These are phyloP conservation scores for Chaetomium sp. DNA, from an alignment of 2,329 filamentous ascomycete species.

Conservation along the genomic window DNA sequence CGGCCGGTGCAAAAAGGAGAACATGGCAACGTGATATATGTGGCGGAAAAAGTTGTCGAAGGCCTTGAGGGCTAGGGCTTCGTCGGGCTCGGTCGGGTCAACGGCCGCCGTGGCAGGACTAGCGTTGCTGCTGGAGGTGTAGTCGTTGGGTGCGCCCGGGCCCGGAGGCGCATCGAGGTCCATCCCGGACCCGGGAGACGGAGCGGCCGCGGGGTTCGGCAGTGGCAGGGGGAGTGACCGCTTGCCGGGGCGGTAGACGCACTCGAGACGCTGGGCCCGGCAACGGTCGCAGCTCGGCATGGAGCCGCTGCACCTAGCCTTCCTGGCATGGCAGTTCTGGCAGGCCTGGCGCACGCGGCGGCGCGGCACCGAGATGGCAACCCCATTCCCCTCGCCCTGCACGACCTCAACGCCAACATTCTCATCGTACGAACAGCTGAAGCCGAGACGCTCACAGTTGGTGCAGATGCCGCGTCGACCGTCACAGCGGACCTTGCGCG, in stretches of 20 bases:
- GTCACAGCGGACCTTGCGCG: slow-evolving; percentile 62
- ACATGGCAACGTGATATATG: slow-evolving; percentile 61
- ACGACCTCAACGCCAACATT: slow-evolving; percentile 37
- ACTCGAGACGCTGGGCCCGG: slow-evolving; percentile 56
- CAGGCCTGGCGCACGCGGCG: slow-evolving; percentile 61
- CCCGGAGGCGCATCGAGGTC: slow-evolving; percentile 29
- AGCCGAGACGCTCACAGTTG: slow-evolving; percentile 61
- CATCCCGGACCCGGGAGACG: slow-evolving; percentile 36
- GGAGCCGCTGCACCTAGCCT: slow-evolving; percentile 61
- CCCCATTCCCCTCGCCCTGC: slow-evolving; percentile 23
- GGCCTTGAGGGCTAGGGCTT: slow-evolving; percentile 53
- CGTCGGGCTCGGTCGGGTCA: slow-evolving; percentile 45
- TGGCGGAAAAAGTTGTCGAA: slow-evolving; percentile 62
- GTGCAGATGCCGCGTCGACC: slow-evolving; percentile 56
- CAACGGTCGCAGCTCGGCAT: slow-evolving; percentile 57
- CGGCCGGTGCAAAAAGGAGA: slow-evolving; percentile 60
- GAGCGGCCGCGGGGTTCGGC: slow-evolving; percentile 16
- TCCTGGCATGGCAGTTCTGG: slow-evolving; percentile 59
- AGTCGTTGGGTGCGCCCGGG: slow-evolving; percentile 34
- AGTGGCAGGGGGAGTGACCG: slow-evolving; percentile 38
- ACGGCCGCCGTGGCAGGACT: slow-evolving; percentile 35
- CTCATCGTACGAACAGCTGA: slow-evolving; percentile 60
- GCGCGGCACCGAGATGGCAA: slow-evolving; percentile 42
- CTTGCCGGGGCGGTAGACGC: slow-evolving; percentile 56
- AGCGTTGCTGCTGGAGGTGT: slow-evolving; percentile 33